Base-by-base conservation (phyloP, 805 yeast genomes). In the Myxozyma melibiosi region DNA sequence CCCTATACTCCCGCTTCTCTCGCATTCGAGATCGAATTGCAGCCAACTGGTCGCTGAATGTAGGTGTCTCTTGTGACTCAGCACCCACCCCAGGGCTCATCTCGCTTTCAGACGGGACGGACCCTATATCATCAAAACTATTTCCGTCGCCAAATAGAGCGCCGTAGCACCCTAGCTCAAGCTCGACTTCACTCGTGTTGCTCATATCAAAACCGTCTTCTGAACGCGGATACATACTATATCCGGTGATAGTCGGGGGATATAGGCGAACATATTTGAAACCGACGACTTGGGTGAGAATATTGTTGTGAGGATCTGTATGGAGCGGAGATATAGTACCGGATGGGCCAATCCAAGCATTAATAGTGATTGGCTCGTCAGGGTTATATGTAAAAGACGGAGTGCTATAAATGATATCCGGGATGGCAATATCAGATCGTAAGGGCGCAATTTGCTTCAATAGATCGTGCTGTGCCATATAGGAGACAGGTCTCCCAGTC, bases 281-380 rank as follows among this genome's bases (percentile, higher is more conserved):
- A 37, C 70, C 70, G 13, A 65, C 68, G 3, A 56, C 62, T 44
- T 67, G 70, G 3, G 57, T 63, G 5, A 67, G 57, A 16, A 67
- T 44, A 48, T 67, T 67, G 42, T 62, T 40, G 35, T 62, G 51
- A 41, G 54, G 51, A 44, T 67, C 70, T 4, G 62, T 62, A 52
- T 67, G 70, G 7, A 66, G 59, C n/a, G 70, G 70, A 1, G 68
- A 58, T 7, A 67, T 58, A 1, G 70, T 67, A 13, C 61, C 58
- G 2, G 53, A 34, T 6, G 70, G 68, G 2, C 70, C 70, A 16
- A 67, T 50, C 70, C 70, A 67, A 9, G 61, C 53, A 46, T 67
- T 64, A 1, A 61, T 39, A 6, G 54, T 39, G 13, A 45, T 46
- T 20, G 44, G 30, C 31, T 16, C 22, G 22, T 31, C 3, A 58